Conservation (phyloP, 2,329 filamentous ascomycete genomes). For the Hypocrella siamensis region DNA sequence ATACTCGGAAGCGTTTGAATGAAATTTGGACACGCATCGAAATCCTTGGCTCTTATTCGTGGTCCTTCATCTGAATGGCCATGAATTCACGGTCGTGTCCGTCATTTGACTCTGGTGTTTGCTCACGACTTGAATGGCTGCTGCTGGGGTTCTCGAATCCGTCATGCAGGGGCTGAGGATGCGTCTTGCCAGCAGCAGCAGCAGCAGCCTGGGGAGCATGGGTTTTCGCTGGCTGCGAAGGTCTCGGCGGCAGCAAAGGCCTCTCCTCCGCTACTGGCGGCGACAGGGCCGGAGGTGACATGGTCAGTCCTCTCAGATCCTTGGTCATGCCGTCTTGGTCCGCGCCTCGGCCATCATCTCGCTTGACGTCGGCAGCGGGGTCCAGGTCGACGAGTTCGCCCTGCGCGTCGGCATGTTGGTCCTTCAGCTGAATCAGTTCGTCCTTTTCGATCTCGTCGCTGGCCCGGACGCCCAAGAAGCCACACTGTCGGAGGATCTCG, state of each 20-base stretch:
- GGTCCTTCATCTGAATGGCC: constrained; percentile 2
- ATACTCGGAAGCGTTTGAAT: too few relatives aligned
- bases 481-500: constrained; percentile 35
- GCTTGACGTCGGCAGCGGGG: constrained; percentile 2
- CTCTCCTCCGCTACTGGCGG: too few relatives aligned
- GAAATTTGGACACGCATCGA: too few relatives aligned
- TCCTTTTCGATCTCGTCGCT: constrained; percentile 34
- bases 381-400: constrained; percentile 16
- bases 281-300: too few relatives aligned
- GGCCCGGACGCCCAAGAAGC: constrained; percentile 29
- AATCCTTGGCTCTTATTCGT: constrained; percentile 14
- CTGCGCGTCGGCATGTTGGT: constrained; percentile 16
- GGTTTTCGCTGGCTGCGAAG: too few relatives aligned
- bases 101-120: constrained; percentile 1
- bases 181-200: neutral
- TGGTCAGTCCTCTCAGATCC: too few relatives aligned
- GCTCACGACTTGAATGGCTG: neutral
- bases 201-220: too few relatives aligned
- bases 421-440: constrained; percentile 30
- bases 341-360: neutral
- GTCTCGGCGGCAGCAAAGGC: too few relatives aligned
- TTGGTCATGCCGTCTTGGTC: too few relatives aligned
- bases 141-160: neutral
- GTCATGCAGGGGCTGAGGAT: constrained; percentile 1
- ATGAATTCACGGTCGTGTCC: constrained; percentile 1